Evolutionary conservation across 768 basidiomycete genomes (phyloP), one percentile per base, ranked within the genome.

Genomic region (Trametes coccinea): DNA sequence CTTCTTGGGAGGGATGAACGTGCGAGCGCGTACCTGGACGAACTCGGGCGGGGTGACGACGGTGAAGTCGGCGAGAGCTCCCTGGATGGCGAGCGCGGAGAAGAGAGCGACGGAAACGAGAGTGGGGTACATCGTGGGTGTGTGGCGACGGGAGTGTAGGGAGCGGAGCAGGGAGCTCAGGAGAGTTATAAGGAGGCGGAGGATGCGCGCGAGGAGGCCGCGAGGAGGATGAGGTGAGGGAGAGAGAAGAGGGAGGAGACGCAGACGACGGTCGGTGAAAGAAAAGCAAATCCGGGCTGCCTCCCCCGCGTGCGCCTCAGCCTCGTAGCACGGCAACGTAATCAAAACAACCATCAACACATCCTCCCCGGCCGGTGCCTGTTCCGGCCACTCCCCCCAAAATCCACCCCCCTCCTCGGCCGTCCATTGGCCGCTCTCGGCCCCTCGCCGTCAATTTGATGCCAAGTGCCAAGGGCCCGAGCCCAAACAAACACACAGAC

Each of bases 51-150:
- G 87, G 29, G 82, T 82, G 65, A 68, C 70, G 68, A 91, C 76
- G 44, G 75, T 70, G 66, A 90, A 81, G 17, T 75, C 78, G 60
- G 89, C 86, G 56, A 81, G 66, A 56, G 78, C 85, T 70, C 76
- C 77, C 64, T 71, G 78, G 69, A 84, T 67, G 73, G 81, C 80
- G 72, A 86, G 76, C 66, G 78, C 71, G 70, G 81, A 74, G 78
- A 91, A 75, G 86, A 92, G 83, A 69, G 88, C 79, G 77, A 84
- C 72, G 62, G 82, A 81, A 90, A 90, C 53, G 89, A 92, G 76
- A 77, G 91, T 89, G 78, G 84, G 77, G 82, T 86, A 86, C 91
- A 92, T 93, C 75, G 73, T 82, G 52, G 46, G 58, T 43, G 41
- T 43, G 34, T 37, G 7, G 14, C 56, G 64, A 62, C 54, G 66